Evolutionary conservation across 2,329 filamentous ascomycete genomes (phyloP).

Genomic region (Bipolaris oryzae): DNA sequence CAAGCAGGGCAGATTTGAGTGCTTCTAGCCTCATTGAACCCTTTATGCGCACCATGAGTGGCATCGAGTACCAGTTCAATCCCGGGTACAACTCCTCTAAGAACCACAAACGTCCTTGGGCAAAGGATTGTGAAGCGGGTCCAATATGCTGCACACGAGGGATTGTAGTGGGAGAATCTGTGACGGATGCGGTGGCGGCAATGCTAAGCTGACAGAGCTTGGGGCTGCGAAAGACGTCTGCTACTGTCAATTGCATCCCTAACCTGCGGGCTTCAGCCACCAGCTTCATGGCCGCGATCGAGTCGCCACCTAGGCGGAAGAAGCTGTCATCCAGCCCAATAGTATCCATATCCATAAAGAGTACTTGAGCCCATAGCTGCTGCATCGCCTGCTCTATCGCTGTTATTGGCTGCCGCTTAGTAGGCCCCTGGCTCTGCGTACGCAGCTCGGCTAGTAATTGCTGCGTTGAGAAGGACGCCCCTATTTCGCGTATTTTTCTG

Average conservation of each 20-base stretch:
- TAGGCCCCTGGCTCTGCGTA: neutral
- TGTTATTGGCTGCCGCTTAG: neutral
- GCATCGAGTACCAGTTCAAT: constrained; percentile 4
- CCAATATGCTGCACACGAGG: neutral
- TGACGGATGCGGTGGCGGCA: constrained; percentile 2
- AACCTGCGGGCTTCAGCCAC: constrained; percentile 10
- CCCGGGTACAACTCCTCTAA: constrained; percentile 4
- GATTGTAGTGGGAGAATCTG: neutral
- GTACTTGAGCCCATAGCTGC: constrained; percentile 8
- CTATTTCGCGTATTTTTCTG: constrained; percentile 25
- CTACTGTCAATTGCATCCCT: neutral
- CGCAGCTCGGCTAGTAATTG: constrained; percentile 2
- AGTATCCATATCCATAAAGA: neutral
- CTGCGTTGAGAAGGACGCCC: neutral
- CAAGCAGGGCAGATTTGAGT: neutral
- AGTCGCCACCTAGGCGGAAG: constrained; percentile 21
- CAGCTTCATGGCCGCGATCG: constrained; percentile 15
- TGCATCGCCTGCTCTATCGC: neutral
- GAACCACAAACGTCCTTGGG: constrained; percentile 7
- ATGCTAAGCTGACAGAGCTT: neutral
- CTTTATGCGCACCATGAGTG: neutral
- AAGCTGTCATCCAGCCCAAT: constrained; percentile 20
- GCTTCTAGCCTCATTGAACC: constrained; percentile 1
- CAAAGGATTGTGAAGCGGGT: constrained; percentile 1
- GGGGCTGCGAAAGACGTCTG: neutral